A percentile compares a stretch with the other conserved stretches of the same genome.
phyloP scores from a whole-genome alignment of 1,139 yeast species.

The Sugiyamaella xylanicola region DNA sequence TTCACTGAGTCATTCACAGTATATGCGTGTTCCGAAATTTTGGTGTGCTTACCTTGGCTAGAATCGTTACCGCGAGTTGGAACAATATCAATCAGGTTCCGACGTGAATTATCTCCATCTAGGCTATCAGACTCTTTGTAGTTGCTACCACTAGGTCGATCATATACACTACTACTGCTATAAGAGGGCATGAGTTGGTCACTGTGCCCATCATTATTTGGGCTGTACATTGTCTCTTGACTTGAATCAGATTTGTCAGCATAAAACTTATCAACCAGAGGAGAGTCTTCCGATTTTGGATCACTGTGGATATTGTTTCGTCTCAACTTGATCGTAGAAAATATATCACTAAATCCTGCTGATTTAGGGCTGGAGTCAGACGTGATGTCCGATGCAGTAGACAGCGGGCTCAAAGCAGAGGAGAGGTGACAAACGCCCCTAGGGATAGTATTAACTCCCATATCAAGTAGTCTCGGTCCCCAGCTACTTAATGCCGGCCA shows the following conservation, averaged over 20 bases:
- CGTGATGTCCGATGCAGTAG: not conserved
- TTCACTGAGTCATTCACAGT: too few species aligned
- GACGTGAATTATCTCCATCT: constrained; percentile 7
- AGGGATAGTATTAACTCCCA: constrained; percentile 12
- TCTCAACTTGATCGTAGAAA: constrained; percentile 2
- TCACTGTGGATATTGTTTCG: not conserved
- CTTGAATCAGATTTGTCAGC: constrained; percentile 4
- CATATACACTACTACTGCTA: constrained; percentile 15
- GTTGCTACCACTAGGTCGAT: constrained; percentile 5
- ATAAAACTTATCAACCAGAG: not conserved
- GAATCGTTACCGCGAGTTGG: too few species aligned
- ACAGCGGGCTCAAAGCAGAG: constrained; percentile 4
- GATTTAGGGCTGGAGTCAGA: constrained; percentile 2
- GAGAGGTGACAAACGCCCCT: constrained; percentile 9
- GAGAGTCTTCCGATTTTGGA: not conserved
- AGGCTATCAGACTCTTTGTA: constrained; percentile 13
- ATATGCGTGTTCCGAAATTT: too few species aligned
- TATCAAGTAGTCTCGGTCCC: constrained; percentile 14
- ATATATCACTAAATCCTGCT: constrained; percentile 4
- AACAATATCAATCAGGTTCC: not conserved
- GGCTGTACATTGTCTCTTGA: constrained; percentile 4
- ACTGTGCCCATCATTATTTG: not conserved
- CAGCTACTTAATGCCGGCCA: constrained; percentile 1
- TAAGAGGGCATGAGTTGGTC: not conserved
- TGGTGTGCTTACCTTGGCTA: too few species aligned